Base-by-base conservation (phyloP, 768 basidiomycete species). In the Lactarius tabidus region DNA sequence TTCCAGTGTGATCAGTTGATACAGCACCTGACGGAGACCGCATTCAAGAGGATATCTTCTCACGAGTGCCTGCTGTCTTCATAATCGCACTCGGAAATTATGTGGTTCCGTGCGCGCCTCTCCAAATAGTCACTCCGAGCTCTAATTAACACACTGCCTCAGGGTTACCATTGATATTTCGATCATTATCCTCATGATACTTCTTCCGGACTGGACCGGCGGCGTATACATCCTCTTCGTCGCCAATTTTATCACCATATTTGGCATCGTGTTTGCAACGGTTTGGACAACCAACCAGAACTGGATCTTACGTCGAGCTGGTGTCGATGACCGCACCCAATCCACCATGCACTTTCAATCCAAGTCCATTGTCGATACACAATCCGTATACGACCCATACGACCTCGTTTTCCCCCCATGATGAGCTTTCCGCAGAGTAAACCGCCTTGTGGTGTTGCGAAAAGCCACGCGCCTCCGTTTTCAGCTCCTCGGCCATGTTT, bases 251-350 rank as follows among this genome's bases (percentile, higher is more conserved):
- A 33, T 67, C 59, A 64, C 68, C 39, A 69, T 69, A 48, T 59
- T 69, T 41, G 68, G 68, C 18, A 67, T 67, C 23, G 68, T 69
- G 9, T 69, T 69, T 23, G 68, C 68, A 38, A 69, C 68, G 1
- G 68, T 69, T 35, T 69, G 68, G 68, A 69, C 68, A 5, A 63
- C 60, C 36, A 67, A 63, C 54, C 59, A 67, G 59, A 69, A 69
- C 66, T 69, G 68, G 68, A 58, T 68, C 17, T 18, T 62, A n/a
- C 64, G 67, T 29, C 64, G 56, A 48, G 59, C 64, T 12, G 67
- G 67, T 28, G 33, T 45, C 35, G 67, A 68, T 9, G 51, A 18
- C 1, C 64, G 60, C 14, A 68, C 67, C 1, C 57, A 61, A 15
- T 68, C 67, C 8, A 58, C 56, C 31, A 67, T 67, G 64, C 67